These are phyloP conservation scores for Leucocoprinus leucothites DNA, from an alignment of 768 basidiomycete genomes.

Conservation along the genomic window DNA sequence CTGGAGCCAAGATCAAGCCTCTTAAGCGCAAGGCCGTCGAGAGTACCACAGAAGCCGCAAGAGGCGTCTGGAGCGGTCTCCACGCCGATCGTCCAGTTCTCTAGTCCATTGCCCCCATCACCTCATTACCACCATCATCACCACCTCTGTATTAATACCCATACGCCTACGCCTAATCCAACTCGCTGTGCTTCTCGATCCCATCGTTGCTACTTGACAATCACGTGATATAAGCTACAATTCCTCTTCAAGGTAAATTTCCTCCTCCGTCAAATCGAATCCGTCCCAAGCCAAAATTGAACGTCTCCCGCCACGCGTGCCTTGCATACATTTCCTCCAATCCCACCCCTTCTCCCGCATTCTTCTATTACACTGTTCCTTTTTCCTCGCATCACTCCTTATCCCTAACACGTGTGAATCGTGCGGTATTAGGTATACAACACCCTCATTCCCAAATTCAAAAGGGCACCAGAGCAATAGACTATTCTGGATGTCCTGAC, in stretches of 20 bases:
- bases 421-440: conserved; percentile 38
- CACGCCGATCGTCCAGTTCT: conserved; percentile 68
- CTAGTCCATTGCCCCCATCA: conserved; percentile 22
- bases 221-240: conserved; percentile 19
- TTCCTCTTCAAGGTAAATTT: conserved; percentile 23
- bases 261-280: conserved; percentile 1
- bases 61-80: conserved; percentile 89
- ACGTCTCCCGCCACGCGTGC: conserved; percentile 1
- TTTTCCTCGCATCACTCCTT: conserved; percentile 31
- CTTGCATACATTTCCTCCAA: conserved; percentile 20
- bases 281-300: conserved; percentile 14
- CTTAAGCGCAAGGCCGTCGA: conserved; percentile 76
- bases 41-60: conserved; percentile 74
- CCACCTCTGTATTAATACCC: conserved; percentile 12
- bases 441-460: conserved; percentile 14
- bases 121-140: not conserved
- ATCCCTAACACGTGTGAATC: conserved; percentile 41
- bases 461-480: not conserved
- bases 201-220: not conserved
- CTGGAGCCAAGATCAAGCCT: conserved; percentile 80
- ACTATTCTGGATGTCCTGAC: conserved; percentile 7
- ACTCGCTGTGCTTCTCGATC: not conserved
- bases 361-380: conserved; percentile 25
- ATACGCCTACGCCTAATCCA: conserved; percentile 4
- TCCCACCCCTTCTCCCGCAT: conserved; percentile 22